phyloP scores from a whole-genome alignment of 2,329 filamentous ascomycete genomes.

The Thelonectria blattea region DNA sequence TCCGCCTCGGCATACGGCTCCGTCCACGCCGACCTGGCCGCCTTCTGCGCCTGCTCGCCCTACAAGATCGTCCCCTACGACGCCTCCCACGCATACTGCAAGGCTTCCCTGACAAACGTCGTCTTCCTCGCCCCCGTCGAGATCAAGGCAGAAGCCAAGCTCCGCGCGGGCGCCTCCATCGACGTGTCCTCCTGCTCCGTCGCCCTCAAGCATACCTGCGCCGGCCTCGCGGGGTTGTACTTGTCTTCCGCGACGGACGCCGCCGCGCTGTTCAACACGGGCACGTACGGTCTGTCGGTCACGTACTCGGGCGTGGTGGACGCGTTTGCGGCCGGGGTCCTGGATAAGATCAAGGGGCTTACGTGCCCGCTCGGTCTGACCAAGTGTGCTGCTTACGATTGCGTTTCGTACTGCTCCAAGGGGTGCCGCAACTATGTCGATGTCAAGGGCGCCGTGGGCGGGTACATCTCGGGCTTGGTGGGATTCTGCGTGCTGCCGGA shows the following conservation, averaged over 20 bases:
- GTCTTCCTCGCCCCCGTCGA: constrained; percentile 42
- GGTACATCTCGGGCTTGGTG: constrained; percentile 37
- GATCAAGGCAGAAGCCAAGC: constrained; percentile 38
- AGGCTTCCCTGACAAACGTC: constrained; percentile 42
- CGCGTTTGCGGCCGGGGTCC: constrained; percentile 33
- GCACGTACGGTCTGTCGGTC: constrained; percentile 41
- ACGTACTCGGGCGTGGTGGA: constrained; percentile 36
- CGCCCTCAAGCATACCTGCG: constrained; percentile 41
- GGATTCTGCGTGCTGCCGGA: constrained; percentile 44
- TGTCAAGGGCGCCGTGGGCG: constrained; percentile 39
- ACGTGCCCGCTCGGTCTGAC: constrained; percentile 42
- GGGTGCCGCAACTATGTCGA: constrained; percentile 49
- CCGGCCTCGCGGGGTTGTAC: constrained; percentile 44
- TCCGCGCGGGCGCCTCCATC: constrained; percentile 33
- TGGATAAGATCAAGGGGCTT: constrained; percentile 33
- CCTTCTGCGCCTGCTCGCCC: constrained; percentile 45
- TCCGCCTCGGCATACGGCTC: constrained; percentile 33
- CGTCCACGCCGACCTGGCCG: constrained; percentile 38
- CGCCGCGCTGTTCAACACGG: constrained; percentile 47
- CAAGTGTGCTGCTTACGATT: constrained; percentile 44
- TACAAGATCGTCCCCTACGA: constrained; percentile 46
- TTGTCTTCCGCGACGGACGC: constrained; percentile 40
- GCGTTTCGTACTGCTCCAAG: constrained; percentile 46
- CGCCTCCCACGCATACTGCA: constrained; percentile 44
- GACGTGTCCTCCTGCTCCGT: constrained; percentile 38